Evolutionary conservation across 148 eudicot species (phyloP).

Genomic region (Chenopodium quinoa): DNA sequence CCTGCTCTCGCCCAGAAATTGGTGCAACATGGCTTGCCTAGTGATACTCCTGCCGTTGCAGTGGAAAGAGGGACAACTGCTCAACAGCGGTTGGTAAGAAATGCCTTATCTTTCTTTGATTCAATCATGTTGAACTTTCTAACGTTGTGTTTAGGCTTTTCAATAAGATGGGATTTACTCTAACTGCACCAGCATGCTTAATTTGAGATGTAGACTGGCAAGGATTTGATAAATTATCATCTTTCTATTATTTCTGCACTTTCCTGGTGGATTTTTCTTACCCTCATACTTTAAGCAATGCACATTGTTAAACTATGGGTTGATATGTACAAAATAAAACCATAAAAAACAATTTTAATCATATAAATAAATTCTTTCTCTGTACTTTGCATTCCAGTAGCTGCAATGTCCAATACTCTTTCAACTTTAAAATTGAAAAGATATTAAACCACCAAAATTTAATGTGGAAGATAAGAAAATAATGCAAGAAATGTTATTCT

Average conservation of each 20-base stretch:
- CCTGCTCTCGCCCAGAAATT: constrained; percentile 79
- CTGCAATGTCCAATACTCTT: no score
- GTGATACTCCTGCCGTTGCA: constrained; percentile 79
- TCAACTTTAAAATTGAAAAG: no score
- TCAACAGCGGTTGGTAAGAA: constrained; percentile 75
- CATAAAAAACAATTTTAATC: no score
- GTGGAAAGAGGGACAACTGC: constrained; percentile 96
- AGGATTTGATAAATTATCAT: background rate
- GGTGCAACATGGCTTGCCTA: constrained; percentile 77
- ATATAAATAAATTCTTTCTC: no score
- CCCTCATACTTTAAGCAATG: background rate
- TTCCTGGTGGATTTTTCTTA: background rate
- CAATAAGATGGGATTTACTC: background rate
- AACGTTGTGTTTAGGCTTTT: background rate
- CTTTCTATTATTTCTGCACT: background rate
- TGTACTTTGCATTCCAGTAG: no score
- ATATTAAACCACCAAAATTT: no score
- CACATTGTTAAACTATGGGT: background rate
- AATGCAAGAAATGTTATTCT: no score
- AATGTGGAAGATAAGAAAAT: no score
- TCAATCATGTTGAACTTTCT: background rate
- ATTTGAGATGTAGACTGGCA: background rate
- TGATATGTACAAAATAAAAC: no score
- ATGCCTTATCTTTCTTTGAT: background rate
- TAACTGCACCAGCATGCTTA: background rate